Evolutionary conservation across 345 rosid species (phyloP), one percentile per base, ranked within the genome.

Genomic region (Microcos paniculata): DNA sequence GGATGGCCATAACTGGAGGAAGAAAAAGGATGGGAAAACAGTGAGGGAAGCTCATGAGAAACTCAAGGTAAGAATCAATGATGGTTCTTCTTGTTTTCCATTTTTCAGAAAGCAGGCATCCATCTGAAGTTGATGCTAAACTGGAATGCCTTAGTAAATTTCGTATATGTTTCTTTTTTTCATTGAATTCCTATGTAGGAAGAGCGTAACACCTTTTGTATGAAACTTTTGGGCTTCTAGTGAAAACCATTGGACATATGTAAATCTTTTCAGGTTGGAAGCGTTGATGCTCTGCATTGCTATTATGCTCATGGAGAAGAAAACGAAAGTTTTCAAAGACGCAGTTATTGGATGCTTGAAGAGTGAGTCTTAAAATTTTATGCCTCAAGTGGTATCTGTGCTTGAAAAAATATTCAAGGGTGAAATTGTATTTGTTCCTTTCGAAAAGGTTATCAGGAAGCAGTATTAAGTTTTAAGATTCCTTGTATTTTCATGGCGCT

Each of bases 311-410:
- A 93, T 77, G 98, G 98, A 66, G 94, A 93, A 83, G 90, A 90
- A 9, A 86, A 92, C 70, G 96, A 92, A 77, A 88, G 83, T 80
- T 96, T 96, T 80, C 99, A 93, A 77, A 90, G 99, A 62, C 92
- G 99, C 84, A 89, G 96, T 76, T 96, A 96, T 71, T 96, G 99
- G 98, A 81, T 92, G 96, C 99, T 96, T 81, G 98, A 93, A 77
- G 94, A 96, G 99, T 96, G 84, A 90, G 99, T 88, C 72, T 52
- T 46, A 48, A 48, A 46, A 21, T 40, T 48, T 31, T 46, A 31
- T 51, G 43, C 6, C 4, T 28, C 59, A 49, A 31, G 59, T 52
- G 28, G 11, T 56, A n/a, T 70, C 43, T 69, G 16, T 69, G 73
- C 21, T 21, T 11, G 57, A 48, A 28, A 48, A 8, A 40, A 15